Conservation (phyloP, 306 rosid genomes). For the Astragalus glycyphyllos region DNA sequence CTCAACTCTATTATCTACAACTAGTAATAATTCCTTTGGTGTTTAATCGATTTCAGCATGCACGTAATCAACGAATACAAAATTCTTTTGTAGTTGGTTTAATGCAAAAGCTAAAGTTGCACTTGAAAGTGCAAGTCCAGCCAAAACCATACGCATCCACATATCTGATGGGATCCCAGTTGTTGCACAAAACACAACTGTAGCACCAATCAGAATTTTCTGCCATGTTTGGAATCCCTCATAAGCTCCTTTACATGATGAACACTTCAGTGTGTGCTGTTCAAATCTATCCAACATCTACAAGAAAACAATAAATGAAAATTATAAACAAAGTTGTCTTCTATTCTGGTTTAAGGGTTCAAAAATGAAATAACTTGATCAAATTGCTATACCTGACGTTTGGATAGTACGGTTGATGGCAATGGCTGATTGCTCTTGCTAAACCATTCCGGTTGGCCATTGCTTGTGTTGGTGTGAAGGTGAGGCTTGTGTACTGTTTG, state of each 20-base stretch:
- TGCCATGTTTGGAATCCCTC: conserved; percentile 67
- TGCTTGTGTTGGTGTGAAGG: conserved; percentile 84
- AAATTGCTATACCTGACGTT: conserved; percentile 69
- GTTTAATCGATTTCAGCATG: conserved; percentile 82
- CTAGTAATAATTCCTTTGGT: neutral
- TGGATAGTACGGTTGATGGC: conserved; percentile 81
- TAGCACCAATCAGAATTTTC: conserved; percentile 67
- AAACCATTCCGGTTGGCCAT: conserved; percentile 90
- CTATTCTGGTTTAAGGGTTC: neutral
- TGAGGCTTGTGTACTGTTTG: conserved; percentile 71
- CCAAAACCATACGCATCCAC: conserved; percentile 59
- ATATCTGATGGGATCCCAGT: conserved; percentile 81
- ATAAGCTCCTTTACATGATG: conserved; percentile 86
- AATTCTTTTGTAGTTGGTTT: conserved; percentile 64
- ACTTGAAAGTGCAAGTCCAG: conserved; percentile 60
- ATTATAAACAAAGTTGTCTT: neutral
- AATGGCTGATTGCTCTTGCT: conserved; percentile 55
- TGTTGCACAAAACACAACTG: conserved; percentile 65
- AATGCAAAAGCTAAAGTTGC: conserved; percentile 66
- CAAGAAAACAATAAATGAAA: conserved; percentile 1
- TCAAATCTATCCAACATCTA: conserved; percentile 97
- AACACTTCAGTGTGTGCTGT: conserved; percentile 90
- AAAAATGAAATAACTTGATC: neutral
- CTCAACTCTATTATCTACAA: conserved; percentile 32
- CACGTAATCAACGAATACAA: conserved; percentile 83